A percentile compares a stretch with the other conserved stretches of the same genome.
These are phyloP conservation scores for Hypoxylon fragiforme DNA, from an alignment of 495 filamentous ascomycete species.

Conservation along the genomic window DNA sequence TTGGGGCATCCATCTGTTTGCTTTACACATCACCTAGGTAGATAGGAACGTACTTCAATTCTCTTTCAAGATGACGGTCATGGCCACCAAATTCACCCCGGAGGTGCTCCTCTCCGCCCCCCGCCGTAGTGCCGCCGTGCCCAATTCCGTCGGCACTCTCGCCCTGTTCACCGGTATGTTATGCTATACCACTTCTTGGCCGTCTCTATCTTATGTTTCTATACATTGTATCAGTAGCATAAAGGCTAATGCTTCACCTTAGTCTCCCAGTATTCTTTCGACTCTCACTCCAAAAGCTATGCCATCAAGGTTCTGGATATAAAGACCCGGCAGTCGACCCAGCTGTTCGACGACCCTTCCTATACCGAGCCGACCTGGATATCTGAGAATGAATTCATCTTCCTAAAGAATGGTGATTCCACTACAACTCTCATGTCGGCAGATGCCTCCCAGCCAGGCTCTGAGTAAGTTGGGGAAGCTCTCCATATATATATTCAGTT, in stretches of 20 bases:
- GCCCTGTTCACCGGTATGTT: slow-evolving; percentile 65
- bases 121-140: slow-evolving; percentile 73
- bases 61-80: slow-evolving; percentile 60
- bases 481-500: background rate
- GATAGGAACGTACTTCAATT: too few species aligned
- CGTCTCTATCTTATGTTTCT: background rate
- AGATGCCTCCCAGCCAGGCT: slow-evolving; percentile 57
- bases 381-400: slow-evolving; percentile 65
- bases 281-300: slow-evolving; percentile 70
- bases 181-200: background rate
- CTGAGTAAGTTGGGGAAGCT: slow-evolving; percentile 30
- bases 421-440: slow-evolving; percentile 65
- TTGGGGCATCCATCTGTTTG: too few species aligned
- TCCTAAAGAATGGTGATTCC: slow-evolving; percentile 60
- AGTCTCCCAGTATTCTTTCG: slow-evolving; percentile 78
- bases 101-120: slow-evolving; percentile 86
- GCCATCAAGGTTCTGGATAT: slow-evolving; percentile 80
- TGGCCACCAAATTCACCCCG: slow-evolving; percentile 71
- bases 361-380: slow-evolving; percentile 79
- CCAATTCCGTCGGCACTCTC: slow-evolving; percentile 70
- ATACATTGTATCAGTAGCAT: background rate
- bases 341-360: slow-evolving; percentile 65
- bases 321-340: slow-evolving; percentile 62
- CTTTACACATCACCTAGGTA: too few species aligned
- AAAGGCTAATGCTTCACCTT: slow-evolving; percentile 3